Conservation (phyloP, 306 rosid species). For the Cercis canadensis region DNA sequence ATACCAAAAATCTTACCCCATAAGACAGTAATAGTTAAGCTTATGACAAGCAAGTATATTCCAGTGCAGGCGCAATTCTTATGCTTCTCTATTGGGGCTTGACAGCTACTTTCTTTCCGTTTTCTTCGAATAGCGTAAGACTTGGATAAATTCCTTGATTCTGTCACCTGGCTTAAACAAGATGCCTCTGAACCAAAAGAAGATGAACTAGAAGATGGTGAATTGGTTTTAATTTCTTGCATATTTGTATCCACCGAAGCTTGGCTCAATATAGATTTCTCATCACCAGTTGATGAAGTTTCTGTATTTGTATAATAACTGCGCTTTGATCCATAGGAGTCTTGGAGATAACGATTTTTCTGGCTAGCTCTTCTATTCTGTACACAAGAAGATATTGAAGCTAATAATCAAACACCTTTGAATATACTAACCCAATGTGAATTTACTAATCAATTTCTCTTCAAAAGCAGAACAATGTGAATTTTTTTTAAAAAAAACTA, state of each 20-base stretch:
- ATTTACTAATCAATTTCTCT: too few species aligned
- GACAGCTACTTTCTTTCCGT: not conserved
- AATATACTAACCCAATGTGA: too few species aligned
- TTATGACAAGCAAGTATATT: conserved; percentile 47
- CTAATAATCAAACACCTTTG: not conserved
- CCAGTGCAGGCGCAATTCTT: conserved; percentile 36
- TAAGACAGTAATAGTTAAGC: conserved; percentile 55
- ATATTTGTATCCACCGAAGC: not conserved
- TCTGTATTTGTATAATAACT: conserved; percentile 28
- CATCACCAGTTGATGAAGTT: conserved; percentile 22
- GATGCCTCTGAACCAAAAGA: conserved; percentile 21
- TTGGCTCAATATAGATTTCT: conserved; percentile 18
- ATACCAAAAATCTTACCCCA: conserved; percentile 59
- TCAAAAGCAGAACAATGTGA: not conserved
- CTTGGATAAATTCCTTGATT: conserved; percentile 33
- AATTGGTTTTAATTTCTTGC: conserved; percentile 15
- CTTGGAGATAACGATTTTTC: conserved; percentile 34
- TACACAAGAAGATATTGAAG: not conserved
- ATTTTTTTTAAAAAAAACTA: not conserved
- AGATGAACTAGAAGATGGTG: conserved; percentile 21
- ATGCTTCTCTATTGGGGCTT: conserved; percentile 32
- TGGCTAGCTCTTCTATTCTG: conserved; percentile 53
- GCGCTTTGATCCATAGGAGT: conserved; percentile 47
- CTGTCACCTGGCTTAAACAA: conserved; percentile 17
- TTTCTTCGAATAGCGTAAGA: conserved; percentile 2